Evolutionary conservation across 176 grass and related monocot species (phyloP), one percentile per base, ranked within the genome.

Genomic region (Oryza rufipogon): DNA sequence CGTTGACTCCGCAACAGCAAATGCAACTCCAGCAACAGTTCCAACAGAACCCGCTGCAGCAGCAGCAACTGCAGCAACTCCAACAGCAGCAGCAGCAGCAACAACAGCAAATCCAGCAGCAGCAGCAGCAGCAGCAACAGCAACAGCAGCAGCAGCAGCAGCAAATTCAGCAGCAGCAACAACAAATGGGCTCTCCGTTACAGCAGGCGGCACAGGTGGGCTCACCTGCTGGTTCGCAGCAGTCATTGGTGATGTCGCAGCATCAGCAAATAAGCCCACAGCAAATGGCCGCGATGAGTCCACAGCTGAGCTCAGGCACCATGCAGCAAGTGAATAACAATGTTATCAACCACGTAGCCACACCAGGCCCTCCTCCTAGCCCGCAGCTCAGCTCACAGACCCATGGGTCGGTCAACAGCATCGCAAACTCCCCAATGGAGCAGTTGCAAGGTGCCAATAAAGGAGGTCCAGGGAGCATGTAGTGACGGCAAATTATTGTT

Each of bases 301-400:
- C 93, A 7, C 96, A 99, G 63, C 80, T 96, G 85, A 99, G 91
- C 80, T 88, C 91, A 28, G 89, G 96, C 69, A 80, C 93, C 54
- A 79, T 93, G 66, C 89, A 91, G 80, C 93, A 93, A 81, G 86
- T 92, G 63, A 91, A 83, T 90, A 91, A 78, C 68, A 94, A 69
- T 11, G 78, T 76, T 26, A 67, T 44, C 4, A 87, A 82, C 11
- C 82, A 81, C 79, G 84, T 80, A 73, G 82, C 84, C 72, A 92
- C 91, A 2, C 93, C 79, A 75, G 88, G 88, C 56, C 90, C 89
- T 2, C 96, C 93, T 33, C 87, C 92, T 56, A 99, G 96, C 65
- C 96, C 96, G 1, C 96, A 99, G 46, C 30, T 94, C 86, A 99
- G 96, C 86, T 99, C 96, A 11, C 96, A 98, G 78, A 98, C 93